Evolutionary conservation across 208 protist species (phyloP), one percentile per base, ranked within the genome.

Genomic region (Porcisia hertigi): DNA sequence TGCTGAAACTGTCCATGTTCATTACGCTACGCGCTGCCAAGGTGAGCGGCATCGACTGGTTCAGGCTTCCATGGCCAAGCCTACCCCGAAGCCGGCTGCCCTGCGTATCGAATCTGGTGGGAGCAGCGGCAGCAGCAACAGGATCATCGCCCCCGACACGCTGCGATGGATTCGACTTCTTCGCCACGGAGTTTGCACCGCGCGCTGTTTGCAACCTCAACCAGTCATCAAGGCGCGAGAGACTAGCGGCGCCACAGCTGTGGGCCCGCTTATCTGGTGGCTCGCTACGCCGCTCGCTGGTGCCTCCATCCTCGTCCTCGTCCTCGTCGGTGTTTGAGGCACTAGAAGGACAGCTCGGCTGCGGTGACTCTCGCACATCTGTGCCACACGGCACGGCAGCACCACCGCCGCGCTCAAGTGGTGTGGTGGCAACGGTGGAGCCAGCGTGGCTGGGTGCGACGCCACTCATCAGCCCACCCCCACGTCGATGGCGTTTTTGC

Each of bases 1-100:
- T 89, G 77, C 79, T 84, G 74, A 88, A 89, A 49, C 75, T 71
- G 58, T 92, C 87, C 87, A 92, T 92, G 59, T 89, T 88, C 2
- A 81, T 43, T 16, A 89, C 72, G 30, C 66, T 53, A 6, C 78
- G 76, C 8, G 76, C 86, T n/a, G 70, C 43, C 16, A 79, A 47
- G 58, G 43, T 72, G 6, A 75, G 45, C 16, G 58, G 63, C 53
- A 54, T 23, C 67, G 43, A 43, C 25, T 47, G n/a, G 14, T 73
- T 41, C 69, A 55, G n/a, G 4, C 9, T 36, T 0, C 18, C 54
- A 53, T 43, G 16, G 9, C 3, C 9, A 59, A 18, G 47, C 2
- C 45, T 0, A 6, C 7, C 34, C 20, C 30, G 45, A 43, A 62
- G 62, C 1, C 34, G 36, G 20, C 43, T 66, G 57, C 54, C 49